Evolutionary conservation across 805 yeast genomes (phyloP), one percentile per base, ranked within the genome.

Genomic region (Wickerhamomyces mucosus): DNA sequence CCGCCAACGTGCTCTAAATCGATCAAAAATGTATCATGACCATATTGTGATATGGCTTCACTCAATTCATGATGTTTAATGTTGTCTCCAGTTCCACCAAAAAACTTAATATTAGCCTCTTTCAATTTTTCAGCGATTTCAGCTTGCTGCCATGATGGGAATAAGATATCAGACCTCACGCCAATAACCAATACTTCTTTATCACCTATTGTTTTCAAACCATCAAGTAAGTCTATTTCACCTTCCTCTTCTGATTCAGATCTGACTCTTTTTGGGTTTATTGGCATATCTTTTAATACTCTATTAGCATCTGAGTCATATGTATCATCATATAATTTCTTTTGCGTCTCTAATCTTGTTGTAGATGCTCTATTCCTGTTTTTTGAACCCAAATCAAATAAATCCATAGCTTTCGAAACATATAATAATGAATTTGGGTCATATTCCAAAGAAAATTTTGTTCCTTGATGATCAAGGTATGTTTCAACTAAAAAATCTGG

Each of bases 401-500:
- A 59, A 53, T 88, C 96, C 96, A 88, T 88, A 2, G 95, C 95
- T 55, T 88, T 88, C 38, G 88, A 80, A 10, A 88, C 73, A 53
- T 88, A 86, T 30, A 86, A 63, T 44, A 88, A 67, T 5, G 95
- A 85, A 53, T 86, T 86, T 21, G 96, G 81, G 54, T 86, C 96
- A 55, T 81, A 86, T 50, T 86, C 94, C 37, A 83, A 54, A 40
- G 94, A 83, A 63, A 88, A 86, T 63, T 88, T 88, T 52, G 83
- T 95, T 7, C 96, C 96, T 31, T 86, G 94, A 54, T 88, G 96
- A 52, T 88, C 96, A 45, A 88, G 63, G 46, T 88, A 88, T 1
- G 95, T 88, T 54, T 88, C 96, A 29, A 88, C 88, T 38, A 86
- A 58, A 52, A 85, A 88, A 50, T 88, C 96, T 0, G 96, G 95